Evolutionary conservation across 1,139 yeast genomes (phyloP).

Genomic region (Pichia sp.): DNA sequence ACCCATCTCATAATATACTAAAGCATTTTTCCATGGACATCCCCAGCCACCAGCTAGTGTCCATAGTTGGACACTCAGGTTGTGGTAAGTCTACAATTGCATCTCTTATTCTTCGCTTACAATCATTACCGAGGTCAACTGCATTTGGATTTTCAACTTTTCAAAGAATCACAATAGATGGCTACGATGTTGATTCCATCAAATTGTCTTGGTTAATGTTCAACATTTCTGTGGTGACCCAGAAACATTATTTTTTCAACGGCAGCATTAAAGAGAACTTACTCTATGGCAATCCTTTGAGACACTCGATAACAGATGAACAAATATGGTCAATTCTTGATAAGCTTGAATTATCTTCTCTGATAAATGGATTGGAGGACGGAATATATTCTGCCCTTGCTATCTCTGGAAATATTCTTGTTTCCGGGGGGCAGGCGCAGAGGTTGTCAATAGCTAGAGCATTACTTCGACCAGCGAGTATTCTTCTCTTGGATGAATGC

Average conservation of each 20-base stretch:
- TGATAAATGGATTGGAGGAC: slow-evolving; percentile 49
- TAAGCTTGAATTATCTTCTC: slow-evolving; percentile 44
- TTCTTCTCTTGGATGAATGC: slow-evolving; percentile 73
- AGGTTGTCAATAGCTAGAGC: slow-evolving; percentile 75
- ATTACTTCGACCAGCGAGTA: slow-evolving; percentile 54
- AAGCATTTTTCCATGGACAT: slow-evolving; percentile 41
- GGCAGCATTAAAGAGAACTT: slow-evolving; percentile 67
- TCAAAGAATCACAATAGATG: slow-evolving; percentile 35
- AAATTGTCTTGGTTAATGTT: slow-evolving; percentile 49
- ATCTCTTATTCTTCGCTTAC: slow-evolving; percentile 51
- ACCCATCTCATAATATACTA: slow-evolving; percentile 31
- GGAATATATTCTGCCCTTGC: slow-evolving; percentile 60
- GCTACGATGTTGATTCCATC: slow-evolving; percentile 42
- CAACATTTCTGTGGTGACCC: slow-evolving; percentile 63
- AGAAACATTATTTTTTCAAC: slow-evolving; percentile 59
- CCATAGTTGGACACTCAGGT: slow-evolving; percentile 73
- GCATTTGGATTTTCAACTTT: background rate
- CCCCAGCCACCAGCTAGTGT: slow-evolving; percentile 47
- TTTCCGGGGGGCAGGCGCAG: slow-evolving; percentile 83
- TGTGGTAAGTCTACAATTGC: slow-evolving; percentile 74
- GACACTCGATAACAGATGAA: slow-evolving; percentile 28
- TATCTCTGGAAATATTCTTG: slow-evolving; percentile 39
- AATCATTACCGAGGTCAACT: slow-evolving; percentile 20
- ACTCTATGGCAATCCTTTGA: slow-evolving; percentile 50
- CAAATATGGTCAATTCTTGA: slow-evolving; percentile 34